These are phyloP conservation scores for Sarocladiaceae sp. DNA, from an alignment of 2,329 filamentous ascomycete species.

Conservation along the genomic window DNA sequence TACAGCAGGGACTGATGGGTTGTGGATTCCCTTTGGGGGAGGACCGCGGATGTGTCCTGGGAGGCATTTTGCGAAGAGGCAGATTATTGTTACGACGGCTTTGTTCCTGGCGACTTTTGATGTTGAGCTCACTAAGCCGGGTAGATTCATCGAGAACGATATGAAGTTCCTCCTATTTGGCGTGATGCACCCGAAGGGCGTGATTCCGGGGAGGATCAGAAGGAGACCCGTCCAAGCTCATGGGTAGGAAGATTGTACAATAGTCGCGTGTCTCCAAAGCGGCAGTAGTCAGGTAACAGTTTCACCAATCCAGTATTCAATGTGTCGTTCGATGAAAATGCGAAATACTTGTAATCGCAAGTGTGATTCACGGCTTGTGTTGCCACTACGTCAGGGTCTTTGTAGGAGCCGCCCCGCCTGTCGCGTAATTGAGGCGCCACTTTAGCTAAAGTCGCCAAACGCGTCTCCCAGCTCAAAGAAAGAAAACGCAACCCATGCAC, in stretches of 20 bases:
- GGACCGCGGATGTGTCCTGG: conserved; percentile 32
- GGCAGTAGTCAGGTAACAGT: too few species aligned
- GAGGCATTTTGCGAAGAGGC: conserved; percentile 34
- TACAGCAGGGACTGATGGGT: not conserved
- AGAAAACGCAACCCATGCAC: not conserved
- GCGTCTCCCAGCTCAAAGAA: conserved; percentile 2
- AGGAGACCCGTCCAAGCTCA: too few species aligned
- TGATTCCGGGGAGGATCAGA: too few species aligned
- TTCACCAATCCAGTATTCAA: too few species aligned
- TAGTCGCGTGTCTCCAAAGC: too few species aligned
- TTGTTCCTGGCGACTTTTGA: conserved; percentile 26
- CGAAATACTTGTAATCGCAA: too few species aligned
- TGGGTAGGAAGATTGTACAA: too few species aligned
- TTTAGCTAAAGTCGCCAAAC: conserved; percentile 1
- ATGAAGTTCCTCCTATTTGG: not conserved
- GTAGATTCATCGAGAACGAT: conserved; percentile 13
- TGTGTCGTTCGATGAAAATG: too few species aligned
- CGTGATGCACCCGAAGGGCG: not conserved
- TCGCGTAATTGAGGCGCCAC: conserved; percentile 6
- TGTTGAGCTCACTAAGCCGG: conserved; percentile 24
- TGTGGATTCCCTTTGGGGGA: conserved; percentile 19
- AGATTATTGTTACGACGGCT: conserved; percentile 30
- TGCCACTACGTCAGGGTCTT: not conserved
- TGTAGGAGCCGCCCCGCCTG: not conserved
- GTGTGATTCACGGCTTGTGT: too few species aligned